Evolutionary conservation across 495 filamentous ascomycete species (phyloP), one percentile per base, ranked within the genome.

Genomic region (Penicillium macrosclerotiorum): DNA sequence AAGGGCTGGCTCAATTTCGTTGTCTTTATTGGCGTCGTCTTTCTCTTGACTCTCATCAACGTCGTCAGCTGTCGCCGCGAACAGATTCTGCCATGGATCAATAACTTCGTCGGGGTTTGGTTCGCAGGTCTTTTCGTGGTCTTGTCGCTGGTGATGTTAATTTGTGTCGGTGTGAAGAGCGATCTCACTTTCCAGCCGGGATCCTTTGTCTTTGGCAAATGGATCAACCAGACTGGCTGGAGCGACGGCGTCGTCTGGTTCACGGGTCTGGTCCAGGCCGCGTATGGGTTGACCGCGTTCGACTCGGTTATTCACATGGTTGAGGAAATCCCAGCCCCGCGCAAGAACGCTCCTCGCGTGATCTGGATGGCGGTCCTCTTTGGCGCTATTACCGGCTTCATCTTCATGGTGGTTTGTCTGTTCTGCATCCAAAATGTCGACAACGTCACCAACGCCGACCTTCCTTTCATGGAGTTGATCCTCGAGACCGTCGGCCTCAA

Each of bases 391-490:
- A 69, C 67, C n/a, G 83, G 86, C 0, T 87, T 90, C 58, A 73
- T 78, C 56, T 92, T 87, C 62, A 79, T 84, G 55, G 80, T 91
- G 22, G 78, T 86, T 20, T 75, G 90, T 33, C 78, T 86, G 36
- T 91, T 90, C 62, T 74, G 75, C 46, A 87, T 91, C 51, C 83
- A 74, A 45, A 76, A 83, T 49, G 64, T 90, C 30, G 68, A 75
- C 24, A 65, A 68, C 0, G 75, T 90, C 16, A 68, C 84, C 53
- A 63, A 69, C 33, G 63, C 72, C 9, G 56, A 64, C 13, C 63
- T 72, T 0, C 72, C 72, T 1, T 75, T 75, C 55, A 71, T 75
- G 52, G 67, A 72, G 37, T 64, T 75, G 0, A 62, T 74, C 38
- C 51, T 67, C 7, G 65, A 72, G 24, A 72, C 71, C 0, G 51